phyloP scores from a whole-genome alignment of 495 filamentous ascomycete genomes.

The Penicillium parvum region DNA sequence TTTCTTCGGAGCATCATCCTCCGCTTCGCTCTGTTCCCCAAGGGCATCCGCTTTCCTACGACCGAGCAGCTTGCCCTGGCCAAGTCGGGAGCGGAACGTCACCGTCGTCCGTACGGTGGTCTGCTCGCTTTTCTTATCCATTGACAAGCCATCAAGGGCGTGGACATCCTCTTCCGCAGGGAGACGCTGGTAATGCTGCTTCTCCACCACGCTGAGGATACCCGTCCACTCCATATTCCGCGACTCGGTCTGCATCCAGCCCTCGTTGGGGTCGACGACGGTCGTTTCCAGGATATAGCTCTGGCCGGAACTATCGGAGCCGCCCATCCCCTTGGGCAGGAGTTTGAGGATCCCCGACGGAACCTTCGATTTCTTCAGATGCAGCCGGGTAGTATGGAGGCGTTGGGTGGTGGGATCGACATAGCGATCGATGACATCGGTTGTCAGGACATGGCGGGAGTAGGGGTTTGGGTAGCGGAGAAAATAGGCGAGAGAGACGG shows the following conservation, averaged over 20 bases:
- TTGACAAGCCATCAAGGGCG: constrained; percentile 24
- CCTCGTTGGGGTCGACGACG: constrained; percentile 81
- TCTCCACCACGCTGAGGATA: constrained; percentile 87
- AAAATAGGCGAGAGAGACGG: constrained; percentile 96
- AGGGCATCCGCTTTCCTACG: constrained; percentile 33
- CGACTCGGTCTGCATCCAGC: constrained; percentile 82
- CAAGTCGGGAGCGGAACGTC: constrained; percentile 76
- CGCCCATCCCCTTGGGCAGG: constrained; percentile 70
- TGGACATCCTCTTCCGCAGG: constrained; percentile 19
- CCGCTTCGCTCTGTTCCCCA: constrained; percentile 27
- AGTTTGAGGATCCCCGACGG: constrained; percentile 79
- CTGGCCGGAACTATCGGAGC: constrained; percentile 65
- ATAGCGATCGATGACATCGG: constrained; percentile 86
- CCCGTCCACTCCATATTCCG: constrained; percentile 87
- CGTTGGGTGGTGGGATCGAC: constrained; percentile 76
- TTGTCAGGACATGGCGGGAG: constrained; percentile 88
- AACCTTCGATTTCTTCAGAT: constrained; percentile 89
- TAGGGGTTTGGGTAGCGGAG: constrained; percentile 98
- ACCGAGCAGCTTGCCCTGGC: constrained; percentile 64
- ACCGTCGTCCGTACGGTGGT: constrained; percentile 83
- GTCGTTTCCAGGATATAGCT: constrained; percentile 91
- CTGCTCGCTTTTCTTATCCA: constrained; percentile 48
- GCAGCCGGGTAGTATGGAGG: constrained; percentile 82
- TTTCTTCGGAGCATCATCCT: constrained; percentile 53
- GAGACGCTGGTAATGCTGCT: constrained; percentile 66